Base-by-base conservation (phyloP, 2,329 filamentous ascomycete genomes). In the Leptodontidium sp. region DNA sequence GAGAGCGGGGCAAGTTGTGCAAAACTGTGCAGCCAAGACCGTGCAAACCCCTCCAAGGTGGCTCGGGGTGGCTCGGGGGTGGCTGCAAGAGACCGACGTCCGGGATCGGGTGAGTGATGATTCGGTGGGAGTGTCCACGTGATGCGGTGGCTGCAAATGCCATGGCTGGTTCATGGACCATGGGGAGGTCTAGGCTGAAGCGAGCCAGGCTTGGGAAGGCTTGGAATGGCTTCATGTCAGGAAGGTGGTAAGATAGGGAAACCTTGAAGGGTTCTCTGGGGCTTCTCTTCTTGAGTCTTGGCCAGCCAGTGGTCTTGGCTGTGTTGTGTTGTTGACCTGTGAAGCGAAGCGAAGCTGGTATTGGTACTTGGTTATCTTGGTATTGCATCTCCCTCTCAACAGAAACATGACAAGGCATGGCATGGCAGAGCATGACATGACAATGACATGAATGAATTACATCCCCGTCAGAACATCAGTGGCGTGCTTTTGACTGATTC, bases 161-260 rank as follows among this genome's bases (percentile, higher is more conserved):
- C 57, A 59, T 59, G 57, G 57, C 45, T 17, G n/a, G 14, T n/a
- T 12, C 45, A 47, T 47, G 15, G 15, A 17, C 4, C 15, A 1
- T 47, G 11, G 8, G 45, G 9, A 40, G 38, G 45, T 40, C 35
- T 21, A 15, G 55, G 17, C n/a, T 40, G 55, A 38, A 35, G 32
- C 17, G 50, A 32, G 50, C 5, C 9, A 15, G 50, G 21, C 53
- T 58, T 58, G 53, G 32, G 17, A 59, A 12, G 38, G 15, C 57
- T 59, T 59, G 55, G 55, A 58, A 59, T 59, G 57, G 55, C 55
- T 58, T 59, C 57, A 59, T 24, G 57, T 43, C 57, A 45, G 9
- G 55, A 6, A n/a, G 29, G 29, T n/a, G 15, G 17, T 17, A 21
- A 21, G 21, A 21, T 17, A 8, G 3, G 14, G 45, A n/a, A n/a